A percentile compares a stretch with the other conserved stretches of the same genome.
These are phyloP conservation scores for Acer negundo DNA, from an alignment of 345 rosid species.

Conservation along the genomic window DNA sequence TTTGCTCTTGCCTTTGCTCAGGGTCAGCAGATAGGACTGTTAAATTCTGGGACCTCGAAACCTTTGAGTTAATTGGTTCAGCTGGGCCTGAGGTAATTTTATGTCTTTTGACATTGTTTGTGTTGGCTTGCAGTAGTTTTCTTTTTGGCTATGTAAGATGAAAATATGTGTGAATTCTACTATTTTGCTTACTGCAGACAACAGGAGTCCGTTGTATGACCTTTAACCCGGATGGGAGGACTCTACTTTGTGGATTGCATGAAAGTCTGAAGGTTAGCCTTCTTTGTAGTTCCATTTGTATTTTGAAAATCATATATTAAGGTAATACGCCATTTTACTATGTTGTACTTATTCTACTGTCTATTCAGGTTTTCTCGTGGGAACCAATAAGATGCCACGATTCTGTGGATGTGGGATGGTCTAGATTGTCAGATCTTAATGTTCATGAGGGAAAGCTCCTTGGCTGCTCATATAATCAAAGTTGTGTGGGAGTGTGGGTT, in stretches of 20 bases:
- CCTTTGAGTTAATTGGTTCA: slow-evolving; percentile 94
- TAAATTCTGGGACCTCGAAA: slow-evolving; percentile 98
- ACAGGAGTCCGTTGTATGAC: slow-evolving; percentile 90
- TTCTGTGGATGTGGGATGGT: slow-evolving; percentile 98
- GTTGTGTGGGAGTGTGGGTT: slow-evolving; percentile 99
- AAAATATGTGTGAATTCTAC: background rate
- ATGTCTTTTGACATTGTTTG: slow-evolving; percentile 17
- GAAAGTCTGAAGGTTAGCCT: slow-evolving; percentile 78
- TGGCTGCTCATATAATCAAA: slow-evolving; percentile 97
- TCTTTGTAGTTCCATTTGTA: slow-evolving; percentile 9
- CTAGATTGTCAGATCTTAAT: slow-evolving; percentile 90
- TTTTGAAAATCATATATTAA: slow-evolving; percentile 1
- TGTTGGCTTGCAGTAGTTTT: background rate
- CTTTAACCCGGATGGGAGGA: slow-evolving; percentile 95
- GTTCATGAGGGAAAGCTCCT: slow-evolving; percentile 98
- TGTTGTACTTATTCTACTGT: slow-evolving; percentile 18
- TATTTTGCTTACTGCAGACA: slow-evolving; percentile 45
- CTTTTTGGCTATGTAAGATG: slow-evolving; percentile 12
- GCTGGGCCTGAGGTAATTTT: slow-evolving; percentile 89
- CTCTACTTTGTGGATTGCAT: slow-evolving; percentile 90
- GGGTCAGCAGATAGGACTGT: slow-evolving; percentile 99
- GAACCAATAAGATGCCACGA: slow-evolving; percentile 93
- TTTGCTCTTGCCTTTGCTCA: slow-evolving; percentile 30
- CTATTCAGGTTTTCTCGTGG: slow-evolving; percentile 86
- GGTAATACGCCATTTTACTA: slow-evolving; percentile 15